Conservation (phyloP, 371 early-diverging fungal species). For the Mortierella sp. region DNA sequence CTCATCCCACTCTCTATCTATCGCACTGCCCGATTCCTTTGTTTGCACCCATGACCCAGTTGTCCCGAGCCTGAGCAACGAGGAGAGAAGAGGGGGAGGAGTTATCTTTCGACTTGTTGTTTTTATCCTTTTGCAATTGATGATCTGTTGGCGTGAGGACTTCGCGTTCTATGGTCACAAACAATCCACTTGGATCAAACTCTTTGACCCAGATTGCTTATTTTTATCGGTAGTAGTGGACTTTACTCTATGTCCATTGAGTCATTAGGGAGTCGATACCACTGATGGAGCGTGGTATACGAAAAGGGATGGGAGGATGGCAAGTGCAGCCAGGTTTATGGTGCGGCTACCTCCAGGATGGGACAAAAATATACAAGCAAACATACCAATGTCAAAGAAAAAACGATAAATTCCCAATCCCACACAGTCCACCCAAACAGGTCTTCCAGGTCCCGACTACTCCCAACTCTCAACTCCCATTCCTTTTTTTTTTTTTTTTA, state of each 20-base stretch:
- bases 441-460: not conserved
- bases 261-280: not conserved
- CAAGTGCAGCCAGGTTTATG: not conserved
- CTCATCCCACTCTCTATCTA: not conserved
- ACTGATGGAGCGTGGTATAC: not conserved
- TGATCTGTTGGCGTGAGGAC: not conserved
- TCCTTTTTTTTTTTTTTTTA: not conserved
- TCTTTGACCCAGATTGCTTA: no score
- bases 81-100: no score
- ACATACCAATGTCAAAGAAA: not conserved
- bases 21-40: constrained; percentile 14
- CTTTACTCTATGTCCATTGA: not conserved
- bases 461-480: constrained; percentile 7
- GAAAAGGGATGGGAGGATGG: constrained; percentile 8
- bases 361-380: not conserved
- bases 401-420: not conserved
- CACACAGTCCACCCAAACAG: not conserved
- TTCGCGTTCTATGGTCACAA: not conserved
- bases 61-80: not conserved
- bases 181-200: not conserved
- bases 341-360: constrained; percentile 2
- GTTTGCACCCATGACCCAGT: constrained; percentile 13
- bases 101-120: not conserved
- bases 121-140: not conserved
- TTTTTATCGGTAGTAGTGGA: not conserved